Conservation (phyloP, 2,329 filamentous ascomycete species). For the Calonectria henricotiae region DNA sequence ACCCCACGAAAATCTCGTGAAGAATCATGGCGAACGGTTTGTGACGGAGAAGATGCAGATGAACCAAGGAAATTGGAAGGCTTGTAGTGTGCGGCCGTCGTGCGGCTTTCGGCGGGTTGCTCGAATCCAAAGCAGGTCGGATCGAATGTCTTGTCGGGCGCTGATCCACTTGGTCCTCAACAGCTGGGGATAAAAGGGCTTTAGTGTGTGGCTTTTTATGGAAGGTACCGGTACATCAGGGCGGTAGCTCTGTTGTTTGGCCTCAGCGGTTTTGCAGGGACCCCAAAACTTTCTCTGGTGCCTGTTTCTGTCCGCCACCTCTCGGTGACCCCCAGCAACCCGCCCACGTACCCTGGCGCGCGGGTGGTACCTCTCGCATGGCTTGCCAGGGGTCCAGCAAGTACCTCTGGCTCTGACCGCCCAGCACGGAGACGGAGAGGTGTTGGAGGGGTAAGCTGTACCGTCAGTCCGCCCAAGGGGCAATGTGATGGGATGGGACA, state of each 20-base stretch:
- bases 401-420: conserved; percentile 34
- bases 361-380: conserved; percentile 24
- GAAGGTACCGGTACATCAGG: conserved; percentile 47
- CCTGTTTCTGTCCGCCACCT: conserved; percentile 17
- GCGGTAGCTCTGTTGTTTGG: conserved; percentile 27
- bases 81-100: conserved; percentile 38
- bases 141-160: conserved; percentile 46
- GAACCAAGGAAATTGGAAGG: conserved; percentile 37
- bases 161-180: conserved; percentile 52
- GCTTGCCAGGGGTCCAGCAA: conserved; percentile 27
- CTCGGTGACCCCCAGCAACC: conserved; percentile 27
- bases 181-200: conserved; percentile 45
- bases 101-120: conserved; percentile 48
- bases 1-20: conserved; percentile 32
- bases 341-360: conserved; percentile 1
- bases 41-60: background rate
- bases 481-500: conserved; percentile 25
- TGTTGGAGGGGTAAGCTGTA: conserved; percentile 22
- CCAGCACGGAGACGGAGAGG: conserved; percentile 24
- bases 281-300: conserved; percentile 36
- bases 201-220: conserved; percentile 23
- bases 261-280: conserved; percentile 49
- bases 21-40: background rate
- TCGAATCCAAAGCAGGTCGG: conserved; percentile 35
- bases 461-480: conserved; percentile 24